Conservation (phyloP, 2,329 filamentous ascomycete species). For the Cryphonectria naterciae region DNA sequence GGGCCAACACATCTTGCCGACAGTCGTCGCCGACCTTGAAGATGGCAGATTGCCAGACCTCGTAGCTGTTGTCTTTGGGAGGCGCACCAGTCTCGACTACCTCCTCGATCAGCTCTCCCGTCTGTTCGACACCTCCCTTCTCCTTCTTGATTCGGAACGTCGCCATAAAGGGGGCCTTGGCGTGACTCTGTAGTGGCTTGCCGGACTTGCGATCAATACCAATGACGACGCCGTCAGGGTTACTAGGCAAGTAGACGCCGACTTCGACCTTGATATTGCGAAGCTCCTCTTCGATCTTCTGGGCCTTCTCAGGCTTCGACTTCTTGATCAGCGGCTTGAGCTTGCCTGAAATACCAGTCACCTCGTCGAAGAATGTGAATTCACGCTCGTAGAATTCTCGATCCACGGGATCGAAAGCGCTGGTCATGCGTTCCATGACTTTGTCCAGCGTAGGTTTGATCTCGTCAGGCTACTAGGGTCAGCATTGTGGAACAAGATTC, state of each 20-base stretch:
- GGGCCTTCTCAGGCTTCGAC: conserved; percentile 95
- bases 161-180: conserved; percentile 98
- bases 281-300: conserved; percentile 98
- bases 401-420: conserved; percentile 79
- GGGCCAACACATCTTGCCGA: conserved; percentile 90
- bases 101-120: conserved; percentile 56
- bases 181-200: conserved; percentile 95
- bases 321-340: conserved; percentile 90
- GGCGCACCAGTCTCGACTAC: conserved; percentile 43
- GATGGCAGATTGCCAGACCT: conserved; percentile 99
- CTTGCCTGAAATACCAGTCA: conserved; percentile 94
- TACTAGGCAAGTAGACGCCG: conserved; percentile 94
- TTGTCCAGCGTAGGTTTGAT: conserved; percentile 93
- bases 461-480: conserved; percentile 68
- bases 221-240: conserved; percentile 95
- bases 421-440: conserved; percentile 82
- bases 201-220: conserved; percentile 98
- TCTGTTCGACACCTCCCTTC: conserved; percentile 53
- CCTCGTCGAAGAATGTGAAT: conserved; percentile 97
- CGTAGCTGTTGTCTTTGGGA: conserved; percentile 64
- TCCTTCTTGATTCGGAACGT: conserved; percentile 95
- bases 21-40: conserved; percentile 99
- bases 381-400: conserved; percentile 89
- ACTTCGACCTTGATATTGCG: conserved; percentile 97
- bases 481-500: conserved; percentile 24